Base-by-base conservation (phyloP, 108 stramenopile species). In the Bacterosira constricta region DNA sequence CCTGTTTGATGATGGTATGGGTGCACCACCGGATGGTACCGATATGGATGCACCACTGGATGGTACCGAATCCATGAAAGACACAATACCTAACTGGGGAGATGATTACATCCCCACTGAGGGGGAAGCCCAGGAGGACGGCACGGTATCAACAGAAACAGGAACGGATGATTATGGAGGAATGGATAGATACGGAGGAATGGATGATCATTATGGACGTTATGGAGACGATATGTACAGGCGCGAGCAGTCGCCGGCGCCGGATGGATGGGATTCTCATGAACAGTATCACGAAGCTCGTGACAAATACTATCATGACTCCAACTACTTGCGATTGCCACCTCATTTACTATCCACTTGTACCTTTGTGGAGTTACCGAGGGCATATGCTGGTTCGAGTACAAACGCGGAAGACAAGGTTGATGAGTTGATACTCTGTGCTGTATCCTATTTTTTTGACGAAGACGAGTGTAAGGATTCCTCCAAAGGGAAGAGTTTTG, bases 401-500 rank as follows among this genome's bases (percentile, higher is more conserved):
- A 32, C 47, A 0, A 65, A 75, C 29, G 73, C 73, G 4, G 71
- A 71, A 6, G 73, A 83, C 26, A 84, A 81, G 26, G 69, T 76
- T n/a, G 91, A 93, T n/a, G 83, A 79, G 29, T 2, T 89, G 25
- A 50, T 90, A 0, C 81, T 93, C 34, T 66, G 88, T 70, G 82
- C 88, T 8, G 92, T 90, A 7, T 89, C 89, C 9, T 93, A 90
- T 66, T 93, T 88, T 59, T 83, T 89, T 63, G 92, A 93, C 56
- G 92, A 93, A 77, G 92, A 93, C 45, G 92, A 93, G 68, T 86
- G 84, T 68, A 88, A 81, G 63, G 89, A 88, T 47, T 79, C 82
- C 38, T 85, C 87, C 26, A 86, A 83, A 26, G 65, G 70, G 21
- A n/a, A 15, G 2, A 71, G 71, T 47, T 80, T 80, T 32, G 70